Base-by-base conservation (phyloP, 2,329 filamentous ascomycete species). In the Diplodia corticola region DNA sequence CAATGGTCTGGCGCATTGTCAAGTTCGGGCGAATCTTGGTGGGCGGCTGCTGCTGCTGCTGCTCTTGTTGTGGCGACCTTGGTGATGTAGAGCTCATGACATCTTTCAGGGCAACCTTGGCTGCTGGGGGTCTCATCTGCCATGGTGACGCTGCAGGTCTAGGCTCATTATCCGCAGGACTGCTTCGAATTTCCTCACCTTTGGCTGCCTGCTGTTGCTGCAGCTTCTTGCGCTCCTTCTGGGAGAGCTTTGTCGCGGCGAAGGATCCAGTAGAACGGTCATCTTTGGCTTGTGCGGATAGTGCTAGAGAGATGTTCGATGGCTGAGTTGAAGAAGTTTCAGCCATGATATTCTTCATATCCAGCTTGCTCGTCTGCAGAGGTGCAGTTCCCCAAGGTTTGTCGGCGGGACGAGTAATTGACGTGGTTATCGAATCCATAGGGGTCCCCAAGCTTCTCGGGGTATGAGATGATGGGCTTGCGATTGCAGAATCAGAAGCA, bases 191-290 rank as follows among this genome's bases (percentile, higher is more conserved):
- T 17, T 15, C n/a, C n/a, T 66, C 54, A 26, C 24, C 17, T 7
- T 54, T 30, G 5, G 37, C 15, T 13, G 72, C 69, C 65, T 79
- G 77, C 64, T 78, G 77, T 64, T 78, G 76, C 76, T 80, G 70
- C 72, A 75, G 68, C 51, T 71, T 91, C 80, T 97, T 98, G 24
- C 93, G 88, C 76, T 97, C 93, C 74, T 95, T 96, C 72, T 98
- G 95, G 0, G 93, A 97, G 70, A 96, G 79, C 75, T 91, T 97
- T 0, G 80, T 78, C 44, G 80, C 76, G 28, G 80, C 68, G 73
- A 61, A 61, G 28, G 55, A 66, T 72, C 72, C 77, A 64, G 70
- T 72, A 46, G 71, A 70, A 49, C 75, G 77, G 71, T 73, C 72
- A 35, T 74, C 74, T 67, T 80, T 79, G 24, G 80, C 78, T 61